phyloP scores from a whole-genome alignment of 441 rosid genomes.

The Cnidoscolus chayamansa region DNA sequence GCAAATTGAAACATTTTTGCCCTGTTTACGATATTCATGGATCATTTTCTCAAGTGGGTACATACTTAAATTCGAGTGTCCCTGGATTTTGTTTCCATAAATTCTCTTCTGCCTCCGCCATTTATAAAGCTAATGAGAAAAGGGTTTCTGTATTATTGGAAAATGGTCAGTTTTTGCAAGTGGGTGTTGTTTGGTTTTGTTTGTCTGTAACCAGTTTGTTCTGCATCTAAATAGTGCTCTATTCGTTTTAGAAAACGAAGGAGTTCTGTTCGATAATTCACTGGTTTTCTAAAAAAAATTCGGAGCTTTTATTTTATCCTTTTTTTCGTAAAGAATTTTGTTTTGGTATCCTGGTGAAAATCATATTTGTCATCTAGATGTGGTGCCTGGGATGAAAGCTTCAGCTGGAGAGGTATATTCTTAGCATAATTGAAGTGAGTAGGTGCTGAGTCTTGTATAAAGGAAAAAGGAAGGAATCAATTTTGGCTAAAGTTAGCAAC shows the following conservation, averaged over 20 bases:
- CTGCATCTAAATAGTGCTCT: background rate
- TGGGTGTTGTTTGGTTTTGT: background rate
- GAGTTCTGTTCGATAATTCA: background rate
- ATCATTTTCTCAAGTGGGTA: constrained; percentile 19
- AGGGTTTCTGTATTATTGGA: background rate
- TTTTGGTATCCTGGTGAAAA: constrained; percentile 13
- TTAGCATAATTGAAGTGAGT: constrained; percentile 32
- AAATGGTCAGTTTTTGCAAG: constrained; percentile 4
- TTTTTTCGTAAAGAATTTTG: constrained; percentile 9
- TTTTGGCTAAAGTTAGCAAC: background rate
- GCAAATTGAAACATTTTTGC: background rate
- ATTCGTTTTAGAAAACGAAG: constrained; percentile 6
- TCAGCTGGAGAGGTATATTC: constrained; percentile 26
- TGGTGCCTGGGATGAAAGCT: constrained; percentile 34
- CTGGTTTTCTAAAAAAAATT: background rate
- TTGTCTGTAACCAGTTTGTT: background rate
- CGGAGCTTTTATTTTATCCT: background rate
- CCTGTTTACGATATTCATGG: background rate
- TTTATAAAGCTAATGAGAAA: background rate
- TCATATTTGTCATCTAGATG: constrained; percentile 9
- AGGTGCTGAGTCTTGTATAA: background rate
- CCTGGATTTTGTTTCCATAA: background rate
- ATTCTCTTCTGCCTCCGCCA: background rate
- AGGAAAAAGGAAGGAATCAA: background rate
- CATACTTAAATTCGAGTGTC: background rate